phyloP scores from a whole-genome alignment of 768 basidiomycete species.

The Termitomyces sp. region DNA sequence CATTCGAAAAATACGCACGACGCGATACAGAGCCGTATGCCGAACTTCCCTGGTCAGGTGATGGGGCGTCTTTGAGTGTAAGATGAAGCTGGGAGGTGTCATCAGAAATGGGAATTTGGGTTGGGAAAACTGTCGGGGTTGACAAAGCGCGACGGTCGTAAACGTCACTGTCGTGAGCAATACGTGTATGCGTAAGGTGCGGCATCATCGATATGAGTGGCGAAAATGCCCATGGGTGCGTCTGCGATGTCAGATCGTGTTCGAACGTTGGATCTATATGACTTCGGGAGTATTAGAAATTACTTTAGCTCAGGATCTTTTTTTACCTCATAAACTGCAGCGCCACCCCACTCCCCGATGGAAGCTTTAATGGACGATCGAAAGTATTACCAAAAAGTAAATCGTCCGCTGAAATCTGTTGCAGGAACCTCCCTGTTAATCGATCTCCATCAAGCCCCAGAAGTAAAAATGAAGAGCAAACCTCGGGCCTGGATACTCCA shows the following conservation, averaged over 20 bases:
- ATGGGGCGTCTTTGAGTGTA: constrained; percentile 12
- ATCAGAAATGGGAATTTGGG: constrained; percentile 44
- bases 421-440: no score
- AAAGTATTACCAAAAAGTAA: no score
- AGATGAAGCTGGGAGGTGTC: constrained; percentile 50
- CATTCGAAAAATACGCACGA: constrained; percentile 48
- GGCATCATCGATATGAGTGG: constrained; percentile 82
- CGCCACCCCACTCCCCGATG: no score
- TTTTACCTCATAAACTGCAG: no score
- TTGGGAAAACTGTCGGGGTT: constrained; percentile 36
- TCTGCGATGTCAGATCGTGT: constrained; percentile 68
- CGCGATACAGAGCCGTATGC: background rate
- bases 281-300: constrained; percentile 27
- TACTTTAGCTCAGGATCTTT: no score
- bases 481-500: constrained; percentile 94
- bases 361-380: no score
- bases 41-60: constrained; percentile 9
- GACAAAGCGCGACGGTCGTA: background rate
- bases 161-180: background rate
- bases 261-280: constrained; percentile 85
- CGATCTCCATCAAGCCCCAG: no score
- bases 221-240: constrained; percentile 89
- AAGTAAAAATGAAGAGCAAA: no score
- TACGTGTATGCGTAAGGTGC: constrained; percentile 47
- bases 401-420: no score